Conservation (phyloP, 108 stramenopile species). For the Parmales sp. region DNA sequence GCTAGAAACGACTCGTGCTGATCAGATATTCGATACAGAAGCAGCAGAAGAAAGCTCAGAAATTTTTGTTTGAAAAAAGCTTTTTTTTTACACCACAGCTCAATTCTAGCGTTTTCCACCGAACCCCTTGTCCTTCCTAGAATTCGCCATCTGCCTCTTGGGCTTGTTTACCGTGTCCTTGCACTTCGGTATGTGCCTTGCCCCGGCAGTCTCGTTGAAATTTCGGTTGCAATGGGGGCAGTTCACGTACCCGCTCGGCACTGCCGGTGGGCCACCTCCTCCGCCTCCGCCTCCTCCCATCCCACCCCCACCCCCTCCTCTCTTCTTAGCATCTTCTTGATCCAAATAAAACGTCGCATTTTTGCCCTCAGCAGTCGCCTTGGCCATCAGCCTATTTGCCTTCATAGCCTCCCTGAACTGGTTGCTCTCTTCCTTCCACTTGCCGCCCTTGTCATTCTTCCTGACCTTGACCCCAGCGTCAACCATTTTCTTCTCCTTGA, state of each 20-base stretch:
- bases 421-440: slow-evolving; percentile 9
- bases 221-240: slow-evolving; percentile 44
- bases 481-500: not conserved
- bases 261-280: too few relatives aligned
- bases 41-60: too few relatives aligned
- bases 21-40: too few relatives aligned
- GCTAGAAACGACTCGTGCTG: too few relatives aligned
- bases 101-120: too few relatives aligned
- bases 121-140: too few relatives aligned
- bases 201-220: slow-evolving; percentile 40
- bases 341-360: not conserved
- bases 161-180: slow-evolving; percentile 15
- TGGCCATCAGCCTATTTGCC: not conserved
- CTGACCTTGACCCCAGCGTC: not conserved
- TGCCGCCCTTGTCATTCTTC: not conserved
- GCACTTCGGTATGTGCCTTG: slow-evolving; percentile 43
- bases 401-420: slow-evolving; percentile 1
- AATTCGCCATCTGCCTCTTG: too few relatives aligned
- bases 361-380: not conserved
- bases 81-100: too few relatives aligned
- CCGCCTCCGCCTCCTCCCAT: not conserved
- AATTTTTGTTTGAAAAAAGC: too few relatives aligned
- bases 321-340: not conserved
- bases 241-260: slow-evolving; percentile 18
- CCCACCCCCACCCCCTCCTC: not conserved